A percentile compares a stretch with the other conserved stretches of the same genome.
Evolutionary conservation across 495 filamentous ascomycete species (phyloP).

Genomic region (Glutinoglossum americanum): DNA sequence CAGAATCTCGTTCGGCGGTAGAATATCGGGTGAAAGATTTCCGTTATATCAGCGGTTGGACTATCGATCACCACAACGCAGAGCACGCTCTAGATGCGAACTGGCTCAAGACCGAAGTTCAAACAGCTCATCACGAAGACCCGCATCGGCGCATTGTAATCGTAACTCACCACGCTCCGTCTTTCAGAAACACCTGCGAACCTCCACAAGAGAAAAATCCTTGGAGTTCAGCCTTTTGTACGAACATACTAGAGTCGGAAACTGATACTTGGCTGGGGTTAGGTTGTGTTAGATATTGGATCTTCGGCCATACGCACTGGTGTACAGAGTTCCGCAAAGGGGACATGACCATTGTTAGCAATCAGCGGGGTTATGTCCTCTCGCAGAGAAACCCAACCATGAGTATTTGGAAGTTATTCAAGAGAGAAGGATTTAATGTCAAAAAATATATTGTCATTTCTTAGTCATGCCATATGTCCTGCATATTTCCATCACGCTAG

Average conservation of each 20-base stretch:
- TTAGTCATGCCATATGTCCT: not conserved
- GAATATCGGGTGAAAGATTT: conserved; percentile 26
- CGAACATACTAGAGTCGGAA: conserved; percentile 21
- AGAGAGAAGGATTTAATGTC: not conserved
- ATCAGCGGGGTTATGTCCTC: conserved; percentile 31
- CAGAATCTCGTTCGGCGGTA: conserved; percentile 18
- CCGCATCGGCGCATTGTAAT: conserved; percentile 21
- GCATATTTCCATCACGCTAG: not conserved
- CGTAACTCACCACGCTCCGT: conserved; percentile 33
- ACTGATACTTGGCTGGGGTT: conserved; percentile 4
- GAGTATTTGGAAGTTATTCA: not conserved
- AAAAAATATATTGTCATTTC: not conserved
- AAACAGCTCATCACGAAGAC: conserved; percentile 11
- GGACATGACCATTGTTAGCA: conserved; percentile 24
- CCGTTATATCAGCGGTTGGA: conserved; percentile 27
- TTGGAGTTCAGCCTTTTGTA: conserved; percentile 27
- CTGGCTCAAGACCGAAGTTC: conserved; percentile 24
- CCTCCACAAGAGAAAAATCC: conserved; percentile 22
- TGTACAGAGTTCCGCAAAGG: conserved; percentile 20
- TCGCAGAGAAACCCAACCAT: conserved; percentile 1
- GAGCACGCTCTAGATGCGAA: conserved; percentile 21
- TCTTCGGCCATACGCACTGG: conserved; percentile 34
- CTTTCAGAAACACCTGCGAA: conserved; percentile 18
- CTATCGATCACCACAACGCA: conserved; percentile 24
- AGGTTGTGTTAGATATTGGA: conserved; percentile 21